These are phyloP conservation scores for Suaeda aralocaspica DNA, from an alignment of 148 eudicot genomes.

Conservation along the genomic window DNA sequence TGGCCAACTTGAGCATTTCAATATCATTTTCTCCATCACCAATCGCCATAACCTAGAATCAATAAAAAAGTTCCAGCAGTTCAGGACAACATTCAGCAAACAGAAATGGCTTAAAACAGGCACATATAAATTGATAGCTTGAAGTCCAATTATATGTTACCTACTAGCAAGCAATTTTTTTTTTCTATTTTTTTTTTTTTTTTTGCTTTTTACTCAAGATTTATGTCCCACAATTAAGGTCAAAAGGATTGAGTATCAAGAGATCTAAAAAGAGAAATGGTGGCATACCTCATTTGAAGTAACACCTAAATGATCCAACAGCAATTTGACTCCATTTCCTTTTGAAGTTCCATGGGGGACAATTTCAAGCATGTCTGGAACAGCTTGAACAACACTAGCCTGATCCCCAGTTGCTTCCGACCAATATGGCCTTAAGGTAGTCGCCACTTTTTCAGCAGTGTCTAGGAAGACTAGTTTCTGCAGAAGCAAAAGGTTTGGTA, in stretches of 20 bases:
- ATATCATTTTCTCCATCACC: conserved; percentile 97
- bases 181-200: no score
- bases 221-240: not conserved
- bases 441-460: conserved; percentile 65
- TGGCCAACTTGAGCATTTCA: conserved; percentile 88
- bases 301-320: conserved; percentile 78
- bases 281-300: conserved; percentile 55
- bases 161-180: not conserved
- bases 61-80: not conserved
- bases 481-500: conserved; percentile 3
- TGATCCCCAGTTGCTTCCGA: conserved; percentile 61
- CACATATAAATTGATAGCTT: not conserved
- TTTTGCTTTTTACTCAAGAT: not conserved
- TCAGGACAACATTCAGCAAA: not conserved
- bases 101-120: not conserved
- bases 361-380: conserved; percentile 84
- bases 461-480: conserved; percentile 91
- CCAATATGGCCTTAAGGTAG: conserved; percentile 80
- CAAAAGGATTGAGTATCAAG: not conserved
- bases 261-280: not conserved
- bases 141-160: not conserved
- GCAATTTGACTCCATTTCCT: conserved; percentile 70
- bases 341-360: conserved; percentile 88
- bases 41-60: conserved; percentile 70
- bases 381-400: conserved; percentile 84